phyloP scores from a whole-genome alignment of 2,329 filamentous ascomycete genomes.

The Fusarium austroafricanum region DNA sequence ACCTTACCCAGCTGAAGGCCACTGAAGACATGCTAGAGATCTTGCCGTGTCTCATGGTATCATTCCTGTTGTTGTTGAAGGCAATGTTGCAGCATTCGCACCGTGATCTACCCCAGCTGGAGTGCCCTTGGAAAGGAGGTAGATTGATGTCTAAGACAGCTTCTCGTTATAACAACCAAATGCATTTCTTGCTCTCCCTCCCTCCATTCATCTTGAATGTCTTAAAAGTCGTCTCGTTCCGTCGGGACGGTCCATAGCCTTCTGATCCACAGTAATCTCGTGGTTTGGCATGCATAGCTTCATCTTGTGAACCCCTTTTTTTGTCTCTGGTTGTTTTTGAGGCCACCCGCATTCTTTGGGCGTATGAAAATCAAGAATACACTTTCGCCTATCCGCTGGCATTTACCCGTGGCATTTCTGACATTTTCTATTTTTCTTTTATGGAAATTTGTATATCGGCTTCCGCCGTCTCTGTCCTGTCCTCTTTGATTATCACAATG shows the following conservation, averaged over 20 bases:
- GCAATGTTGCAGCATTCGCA: neutral
- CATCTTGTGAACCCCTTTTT: slow-evolving; percentile 7
- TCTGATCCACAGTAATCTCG: neutral
- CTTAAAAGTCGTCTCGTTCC: slow-evolving; percentile 24
- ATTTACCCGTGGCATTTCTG: neutral
- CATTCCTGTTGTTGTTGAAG: slow-evolving; percentile 2
- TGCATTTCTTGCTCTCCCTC: slow-evolving; percentile 22
- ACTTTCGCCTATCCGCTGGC: neutral
- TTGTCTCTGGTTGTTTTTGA: neutral
- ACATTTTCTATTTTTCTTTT: neutral
- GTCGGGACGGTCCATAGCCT: slow-evolving; percentile 30
- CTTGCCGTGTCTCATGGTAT: neutral
- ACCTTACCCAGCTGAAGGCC: slow-evolving; percentile 9
- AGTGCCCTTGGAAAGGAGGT: neutral
- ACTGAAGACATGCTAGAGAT: neutral
- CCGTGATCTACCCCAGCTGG: neutral
- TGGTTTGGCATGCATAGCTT: slow-evolving; percentile 11
- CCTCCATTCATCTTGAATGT: slow-evolving; percentile 2
- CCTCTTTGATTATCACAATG: slow-evolving; percentile 12
- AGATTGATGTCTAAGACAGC: slow-evolving; percentile 22
- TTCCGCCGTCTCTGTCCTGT: neutral
- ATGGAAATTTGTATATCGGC: neutral
- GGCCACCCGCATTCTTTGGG: neutral
- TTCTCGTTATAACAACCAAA: neutral
- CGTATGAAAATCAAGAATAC: neutral